Base-by-base conservation (phyloP, 2,329 filamentous ascomycete genomes). In the Talaromyces pinophilus region DNA sequence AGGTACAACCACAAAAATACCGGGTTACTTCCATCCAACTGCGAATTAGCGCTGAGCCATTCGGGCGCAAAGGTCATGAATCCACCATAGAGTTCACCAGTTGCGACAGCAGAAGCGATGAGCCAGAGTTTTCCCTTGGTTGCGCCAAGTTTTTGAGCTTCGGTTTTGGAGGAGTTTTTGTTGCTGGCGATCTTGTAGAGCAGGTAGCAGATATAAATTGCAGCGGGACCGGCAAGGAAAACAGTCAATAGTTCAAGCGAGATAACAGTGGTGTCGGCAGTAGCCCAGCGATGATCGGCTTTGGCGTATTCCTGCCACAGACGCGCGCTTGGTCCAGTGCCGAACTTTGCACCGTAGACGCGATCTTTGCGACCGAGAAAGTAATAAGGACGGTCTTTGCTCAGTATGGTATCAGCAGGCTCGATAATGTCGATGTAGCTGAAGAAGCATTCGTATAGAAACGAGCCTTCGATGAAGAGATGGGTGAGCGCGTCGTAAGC, bases 361-460 rank as follows among this genome's bases (percentile, higher is more conserved):
- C 84, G 77, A 69, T 86, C 81, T 19, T 79, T 73, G n/a, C 77
- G 73, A 25, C 83, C 83, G 3, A 88, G 79, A 76, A 88, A 88
- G 72, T 82, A 82, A 42, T 46, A 64, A 19, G 50, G 38, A 25
- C 79, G 79, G 1, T 73, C 72, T 6, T 66, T 63, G 19, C 59
- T 67, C 30, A 72, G 63, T 8, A 19, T 7, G 7, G 40, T 19
- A n/a, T 72, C 73, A 46, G 78, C 77, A 7, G 82, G 78, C 5
- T 60, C 61, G 44, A 42, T 54, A 46, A 86, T 76, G 22, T 77
- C 73, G 59, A 79, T 79, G 72, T 82, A 88, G 71, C 85, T 85
- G 84, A 93, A 94, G 85, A 98, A 96, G 82, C 92, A 96, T 81
- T 96, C 92, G 84, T 93, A 97, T 28, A 97, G 87, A 79, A 92